Conservation (phyloP, 208 protist genomes). For the Wallacemonas sp. region DNA sequence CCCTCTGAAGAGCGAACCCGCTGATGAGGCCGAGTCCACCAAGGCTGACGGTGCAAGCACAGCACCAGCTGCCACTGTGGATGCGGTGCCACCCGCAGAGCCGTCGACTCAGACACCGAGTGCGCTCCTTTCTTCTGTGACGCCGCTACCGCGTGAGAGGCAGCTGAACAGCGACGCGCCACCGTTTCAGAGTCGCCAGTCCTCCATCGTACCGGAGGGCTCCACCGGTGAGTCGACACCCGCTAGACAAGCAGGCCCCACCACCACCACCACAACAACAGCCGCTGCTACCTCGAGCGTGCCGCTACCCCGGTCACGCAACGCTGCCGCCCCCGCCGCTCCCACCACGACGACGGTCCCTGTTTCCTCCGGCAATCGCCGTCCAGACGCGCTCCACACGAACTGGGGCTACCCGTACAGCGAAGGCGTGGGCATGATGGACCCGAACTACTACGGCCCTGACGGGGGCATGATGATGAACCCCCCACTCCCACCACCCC, state of each 20-base stretch:
- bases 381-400: not conserved
- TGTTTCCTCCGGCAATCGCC: not conserved
- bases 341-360: not conserved
- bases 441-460: not conserved
- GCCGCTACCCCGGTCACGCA: constrained; percentile 1
- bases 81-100: too few relatives aligned
- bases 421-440: not conserved
- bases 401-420: not conserved
- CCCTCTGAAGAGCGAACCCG: not conserved
- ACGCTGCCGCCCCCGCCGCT: not conserved
- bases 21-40: too few relatives aligned
- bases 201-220: not conserved
- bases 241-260: too few relatives aligned
- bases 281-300: too few relatives aligned
- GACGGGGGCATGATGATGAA: not conserved
- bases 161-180: not conserved
- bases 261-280: too few relatives aligned
- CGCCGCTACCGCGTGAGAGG: not conserved
- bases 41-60: not conserved
- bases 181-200: not conserved
- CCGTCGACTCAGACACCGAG: too few relatives aligned
- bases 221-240: too few relatives aligned
- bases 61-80: too few relatives aligned
- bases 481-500: not conserved
- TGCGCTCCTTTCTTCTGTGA: not conserved